Evolutionary conservation across 768 basidiomycete genomes (phyloP).

Genomic region (Pleurotus pulmonarius): DNA sequence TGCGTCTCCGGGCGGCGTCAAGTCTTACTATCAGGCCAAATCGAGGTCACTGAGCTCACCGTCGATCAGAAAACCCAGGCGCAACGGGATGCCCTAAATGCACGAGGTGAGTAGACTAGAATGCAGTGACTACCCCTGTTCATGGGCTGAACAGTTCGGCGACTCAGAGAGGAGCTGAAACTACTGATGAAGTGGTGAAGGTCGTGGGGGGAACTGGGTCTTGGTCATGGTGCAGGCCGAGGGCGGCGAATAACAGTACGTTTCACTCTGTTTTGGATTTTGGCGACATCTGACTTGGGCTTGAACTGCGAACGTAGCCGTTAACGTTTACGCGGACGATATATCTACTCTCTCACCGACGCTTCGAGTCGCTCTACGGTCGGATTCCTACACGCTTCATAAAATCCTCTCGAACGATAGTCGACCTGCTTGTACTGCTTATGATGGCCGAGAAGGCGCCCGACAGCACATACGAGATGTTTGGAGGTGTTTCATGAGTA

Average conservation of each 20-base stretch:
- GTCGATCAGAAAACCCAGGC: constrained; percentile 98
- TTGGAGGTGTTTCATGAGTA: constrained; percentile 56
- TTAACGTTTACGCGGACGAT: constrained; percentile 87
- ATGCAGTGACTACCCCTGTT: background rate
- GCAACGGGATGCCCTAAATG: constrained; percentile 92
- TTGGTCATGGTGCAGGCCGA: constrained; percentile 98
- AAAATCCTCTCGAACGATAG: constrained; percentile 96
- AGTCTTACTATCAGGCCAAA: constrained; percentile 94
- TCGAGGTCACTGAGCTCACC: constrained; percentile 85
- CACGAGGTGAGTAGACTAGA: constrained; percentile 64
- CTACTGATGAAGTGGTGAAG: constrained; percentile 90
- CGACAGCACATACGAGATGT: constrained; percentile 99
- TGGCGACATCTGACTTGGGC: background rate
- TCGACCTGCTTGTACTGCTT: constrained; percentile 94
- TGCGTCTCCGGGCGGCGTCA: constrained; percentile 60
- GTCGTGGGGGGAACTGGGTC: constrained; percentile 99
- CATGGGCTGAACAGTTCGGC: constrained; percentile 53
- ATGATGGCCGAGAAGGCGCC: constrained; percentile 99
- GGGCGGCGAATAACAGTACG: constrained; percentile 98
- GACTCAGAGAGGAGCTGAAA: constrained; percentile 89
- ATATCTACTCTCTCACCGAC: constrained; percentile 75
- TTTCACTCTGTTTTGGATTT: constrained; percentile 12
- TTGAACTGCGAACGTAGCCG: constrained; percentile 52
- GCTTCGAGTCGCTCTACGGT: constrained; percentile 93
- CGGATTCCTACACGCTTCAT: constrained; percentile 95